Conservation (phyloP, 2,329 filamentous ascomycete genomes). For the Aspergillus hortae region DNA sequence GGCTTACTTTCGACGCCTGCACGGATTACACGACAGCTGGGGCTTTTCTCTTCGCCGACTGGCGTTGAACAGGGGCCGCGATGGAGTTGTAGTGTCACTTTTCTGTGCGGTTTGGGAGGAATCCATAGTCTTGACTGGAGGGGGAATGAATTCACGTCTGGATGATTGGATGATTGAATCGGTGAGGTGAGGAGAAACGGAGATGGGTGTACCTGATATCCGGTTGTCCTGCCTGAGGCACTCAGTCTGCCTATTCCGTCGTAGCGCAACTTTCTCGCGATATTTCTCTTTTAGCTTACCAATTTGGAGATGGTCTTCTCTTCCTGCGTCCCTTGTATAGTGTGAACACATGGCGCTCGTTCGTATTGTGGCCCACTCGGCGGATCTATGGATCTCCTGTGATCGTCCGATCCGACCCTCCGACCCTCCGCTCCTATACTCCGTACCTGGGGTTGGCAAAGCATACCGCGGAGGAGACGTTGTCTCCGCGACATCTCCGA, state of each 20-base stretch:
- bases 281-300: background rate
- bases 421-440: conserved; percentile 5
- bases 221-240: background rate
- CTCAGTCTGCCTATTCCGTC: background rate
- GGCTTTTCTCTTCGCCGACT: conserved; percentile 32
- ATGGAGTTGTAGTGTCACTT: background rate
- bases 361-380: background rate
- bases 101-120: background rate
- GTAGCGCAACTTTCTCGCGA: background rate
- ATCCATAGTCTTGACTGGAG: background rate
- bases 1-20: conserved; percentile 34
- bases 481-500: background rate
- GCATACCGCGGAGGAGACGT: background rate
- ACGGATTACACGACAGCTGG: conserved; percentile 35
- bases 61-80: conserved; percentile 6
- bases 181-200: background rate
- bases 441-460: background rate
- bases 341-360: background rate
- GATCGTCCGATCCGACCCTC: conserved; percentile 9
- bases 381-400: background rate
- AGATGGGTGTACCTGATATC: background rate
- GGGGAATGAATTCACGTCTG: background rate
- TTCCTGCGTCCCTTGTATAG: background rate
- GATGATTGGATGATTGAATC: background rate
- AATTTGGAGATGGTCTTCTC: background rate